phyloP scores from a whole-genome alignment of 1,139 yeast genomes.

The Lodderomyces jiufengensis region DNA sequence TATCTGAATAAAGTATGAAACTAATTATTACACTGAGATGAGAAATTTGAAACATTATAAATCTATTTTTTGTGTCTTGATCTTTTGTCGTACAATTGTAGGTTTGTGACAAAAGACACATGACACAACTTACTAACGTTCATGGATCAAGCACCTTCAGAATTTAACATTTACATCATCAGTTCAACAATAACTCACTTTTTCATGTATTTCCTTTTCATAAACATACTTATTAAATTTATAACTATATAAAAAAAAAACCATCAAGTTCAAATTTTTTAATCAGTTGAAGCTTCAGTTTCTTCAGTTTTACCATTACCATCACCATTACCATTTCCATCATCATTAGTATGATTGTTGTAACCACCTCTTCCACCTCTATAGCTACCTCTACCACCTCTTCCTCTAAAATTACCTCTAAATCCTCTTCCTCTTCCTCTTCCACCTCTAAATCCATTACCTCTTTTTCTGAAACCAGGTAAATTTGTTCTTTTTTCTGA shows the following conservation, averaged over 20 bases:
- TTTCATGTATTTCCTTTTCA: too few relatives aligned
- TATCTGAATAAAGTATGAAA: too few relatives aligned
- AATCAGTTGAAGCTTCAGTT: conserved; percentile 3
- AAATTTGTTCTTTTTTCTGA: conserved; percentile 38
- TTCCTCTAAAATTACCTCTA: conserved; percentile 18
- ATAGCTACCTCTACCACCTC: conserved; percentile 13
- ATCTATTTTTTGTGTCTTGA: too few relatives aligned
- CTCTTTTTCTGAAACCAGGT: conserved; percentile 30
- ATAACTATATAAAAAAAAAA: too few relatives aligned
- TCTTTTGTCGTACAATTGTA: too few relatives aligned
- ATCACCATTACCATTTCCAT: conserved; percentile 10
- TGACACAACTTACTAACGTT: too few relatives aligned
- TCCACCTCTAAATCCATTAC: conserved; percentile 20
- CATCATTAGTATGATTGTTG: conserved; percentile 1
- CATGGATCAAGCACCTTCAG: too few relatives aligned
- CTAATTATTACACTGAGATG: conserved; percentile 1
- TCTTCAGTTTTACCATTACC: conserved; percentile 5
- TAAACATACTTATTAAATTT: too few relatives aligned
- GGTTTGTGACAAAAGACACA: too few relatives aligned
- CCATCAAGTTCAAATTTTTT: too few relatives aligned
- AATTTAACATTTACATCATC: too few relatives aligned
- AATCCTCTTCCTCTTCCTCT: conserved; percentile 22
- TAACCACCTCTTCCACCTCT: conserved; percentile 13
- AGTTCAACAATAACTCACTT: too few relatives aligned
- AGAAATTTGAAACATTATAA: not conserved